Conservation (phyloP, 192 early-diverging fungal genomes). For the Linnemannia schmuckeri region DNA sequence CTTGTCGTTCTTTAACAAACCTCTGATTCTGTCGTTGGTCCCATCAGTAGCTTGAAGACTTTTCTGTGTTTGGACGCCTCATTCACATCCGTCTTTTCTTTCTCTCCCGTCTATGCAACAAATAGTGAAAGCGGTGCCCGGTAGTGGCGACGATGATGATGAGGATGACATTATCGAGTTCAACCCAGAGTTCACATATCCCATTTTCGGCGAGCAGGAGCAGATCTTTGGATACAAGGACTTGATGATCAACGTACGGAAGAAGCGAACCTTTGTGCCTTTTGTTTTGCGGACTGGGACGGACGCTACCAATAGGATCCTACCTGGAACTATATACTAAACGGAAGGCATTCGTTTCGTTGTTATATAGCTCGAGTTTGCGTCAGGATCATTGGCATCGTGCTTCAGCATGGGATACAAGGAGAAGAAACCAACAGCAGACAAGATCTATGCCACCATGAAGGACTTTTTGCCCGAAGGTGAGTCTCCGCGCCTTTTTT, state of each 20-base stretch:
- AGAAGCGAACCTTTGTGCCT: not conserved
- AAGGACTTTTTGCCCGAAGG: conserved; percentile 70
- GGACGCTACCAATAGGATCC: too few species aligned
- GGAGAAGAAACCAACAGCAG: conserved; percentile 74
- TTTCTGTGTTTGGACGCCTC: not conserved
- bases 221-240: conserved; percentile 92
- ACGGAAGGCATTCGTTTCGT: not conserved
- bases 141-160: conserved; percentile 43
- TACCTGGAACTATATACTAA: not conserved
- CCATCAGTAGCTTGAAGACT: not conserved
- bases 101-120: not conserved
- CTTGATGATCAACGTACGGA: conserved; percentile 69
- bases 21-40: not conserved
- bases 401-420: conserved; percentile 76
- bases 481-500: conserved; percentile 21
- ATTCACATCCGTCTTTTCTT: not conserved
- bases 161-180: conserved; percentile 68
- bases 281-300: not conserved
- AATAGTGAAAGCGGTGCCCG: conserved; percentile 33
- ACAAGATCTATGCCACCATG: conserved; percentile 74
- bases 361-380: conserved; percentile 75
- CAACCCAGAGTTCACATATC: conserved; percentile 89
- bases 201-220: conserved; percentile 90
- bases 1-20: not conserved
- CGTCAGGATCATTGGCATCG: conserved; percentile 82